Percentiles rank a stretch among this genome's conserved stretches.
These are phyloP conservation scores for Schizosaccharomyces octosporus DNA, from an alignment of 805 yeast species.

Conservation along the genomic window DNA sequence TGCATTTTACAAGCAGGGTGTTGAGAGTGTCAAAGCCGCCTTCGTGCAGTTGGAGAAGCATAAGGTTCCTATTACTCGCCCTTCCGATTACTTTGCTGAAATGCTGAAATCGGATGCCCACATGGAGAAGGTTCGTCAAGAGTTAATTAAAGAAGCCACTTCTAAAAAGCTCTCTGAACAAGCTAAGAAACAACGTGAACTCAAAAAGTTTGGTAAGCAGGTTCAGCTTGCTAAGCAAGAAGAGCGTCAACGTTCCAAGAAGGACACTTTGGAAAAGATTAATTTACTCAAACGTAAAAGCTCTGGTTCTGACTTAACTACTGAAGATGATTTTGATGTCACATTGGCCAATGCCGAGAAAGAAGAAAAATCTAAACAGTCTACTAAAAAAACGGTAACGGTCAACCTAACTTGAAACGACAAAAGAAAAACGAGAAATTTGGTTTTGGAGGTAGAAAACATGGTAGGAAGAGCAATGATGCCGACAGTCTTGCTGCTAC, in stretches of 20 bases:
- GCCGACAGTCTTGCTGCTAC: constrained; percentile 23
- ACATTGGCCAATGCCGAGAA: constrained; percentile 82
- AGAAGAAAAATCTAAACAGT: constrained; percentile 21
- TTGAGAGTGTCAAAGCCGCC: constrained; percentile 56
- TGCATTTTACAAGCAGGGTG: constrained; percentile 83
- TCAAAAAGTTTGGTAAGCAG: constrained; percentile 93
- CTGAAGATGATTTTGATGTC: constrained; percentile 57
- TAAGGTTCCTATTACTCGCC: constrained; percentile 73
- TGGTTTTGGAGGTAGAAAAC: constrained; percentile 58
- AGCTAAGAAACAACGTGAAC: constrained; percentile 77
- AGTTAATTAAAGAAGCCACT: constrained; percentile 47
- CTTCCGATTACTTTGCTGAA: constrained; percentile 89
- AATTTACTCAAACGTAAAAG: constrained; percentile 66
- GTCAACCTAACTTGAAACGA: constrained; percentile 19
- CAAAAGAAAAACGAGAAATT: constrained; percentile 46
- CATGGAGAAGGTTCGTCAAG: constrained; percentile 76
- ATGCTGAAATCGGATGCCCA: constrained; percentile 83
- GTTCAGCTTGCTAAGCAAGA: constrained; percentile 84
- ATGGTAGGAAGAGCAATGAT: constrained; percentile 48
- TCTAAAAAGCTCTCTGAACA: constrained; percentile 70
- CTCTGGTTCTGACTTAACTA: constrained; percentile 39
- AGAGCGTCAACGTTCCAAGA: constrained; percentile 80
- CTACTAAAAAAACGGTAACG: not conserved
- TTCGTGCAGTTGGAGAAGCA: constrained; percentile 33
- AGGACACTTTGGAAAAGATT: constrained; percentile 69